These are phyloP conservation scores for Syzygium syzygioides DNA, from an alignment of 441 rosid genomes.

Conservation along the genomic window DNA sequence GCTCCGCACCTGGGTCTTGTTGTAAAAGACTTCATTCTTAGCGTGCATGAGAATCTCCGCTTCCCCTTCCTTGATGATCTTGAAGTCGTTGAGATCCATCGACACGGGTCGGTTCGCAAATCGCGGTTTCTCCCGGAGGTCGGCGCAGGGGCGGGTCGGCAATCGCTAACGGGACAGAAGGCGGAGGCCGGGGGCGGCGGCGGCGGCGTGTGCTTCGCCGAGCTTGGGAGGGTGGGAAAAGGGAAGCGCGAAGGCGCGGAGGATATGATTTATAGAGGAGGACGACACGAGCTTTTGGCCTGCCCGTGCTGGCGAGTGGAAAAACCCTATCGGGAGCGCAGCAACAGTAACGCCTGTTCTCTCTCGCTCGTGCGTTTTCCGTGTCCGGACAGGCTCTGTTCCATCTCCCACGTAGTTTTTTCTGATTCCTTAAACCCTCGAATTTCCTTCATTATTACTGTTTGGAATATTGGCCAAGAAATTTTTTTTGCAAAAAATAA, in stretches of 20 bases:
- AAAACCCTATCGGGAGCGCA: neutral
- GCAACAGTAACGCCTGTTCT: neutral
- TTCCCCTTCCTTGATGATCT: constrained; percentile 86
- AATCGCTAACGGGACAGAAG: neutral
- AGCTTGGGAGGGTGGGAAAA: neutral
- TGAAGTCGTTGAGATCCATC: constrained; percentile 57
- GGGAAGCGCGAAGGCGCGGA: accelerated
- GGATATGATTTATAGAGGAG: neutral
- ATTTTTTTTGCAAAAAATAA: neutral
- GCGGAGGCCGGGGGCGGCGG: neutral
- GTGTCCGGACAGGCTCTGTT: neutral
- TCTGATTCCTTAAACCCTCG: no score
- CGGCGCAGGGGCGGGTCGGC: neutral
- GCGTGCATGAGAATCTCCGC: constrained; percentile 96
- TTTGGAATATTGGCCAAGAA: neutral
- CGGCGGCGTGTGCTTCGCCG: neutral
- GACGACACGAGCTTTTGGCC: neutral
- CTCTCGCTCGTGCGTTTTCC: neutral
- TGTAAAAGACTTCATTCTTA: constrained; percentile 88
- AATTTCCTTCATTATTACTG: no score
- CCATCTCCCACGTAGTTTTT: no score
- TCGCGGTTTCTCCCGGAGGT: neutral
- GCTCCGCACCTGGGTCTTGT: constrained; percentile 82
- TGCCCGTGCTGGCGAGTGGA: neutral
- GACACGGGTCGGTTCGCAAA: constrained; percentile 4